A percentile compares a stretch with the other conserved stretches of the same genome.
Evolutionary conservation across 2,329 filamentous ascomycete species (phyloP).

Genomic region (Scedosporium apiospermum): DNA sequence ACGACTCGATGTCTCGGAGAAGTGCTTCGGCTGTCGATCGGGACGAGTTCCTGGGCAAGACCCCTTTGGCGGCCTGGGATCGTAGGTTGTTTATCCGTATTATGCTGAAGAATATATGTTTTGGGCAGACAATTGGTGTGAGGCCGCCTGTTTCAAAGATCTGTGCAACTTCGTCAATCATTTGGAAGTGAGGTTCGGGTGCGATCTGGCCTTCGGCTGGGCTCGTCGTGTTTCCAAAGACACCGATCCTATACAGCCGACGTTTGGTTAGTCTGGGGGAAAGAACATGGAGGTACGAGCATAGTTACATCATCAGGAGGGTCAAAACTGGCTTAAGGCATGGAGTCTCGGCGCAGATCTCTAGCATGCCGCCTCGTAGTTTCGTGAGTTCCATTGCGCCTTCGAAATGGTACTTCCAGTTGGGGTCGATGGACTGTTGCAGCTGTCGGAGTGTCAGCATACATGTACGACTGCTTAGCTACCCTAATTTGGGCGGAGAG

Average conservation of each 20-base stretch:
- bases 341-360: not conserved
- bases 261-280: slow-evolving; percentile 9
- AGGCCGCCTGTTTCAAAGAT: slow-evolving; percentile 11
- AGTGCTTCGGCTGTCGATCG: slow-evolving; percentile 9
- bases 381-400: slow-evolving; percentile 10
- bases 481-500: not conserved
- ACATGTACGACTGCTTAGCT: not conserved
- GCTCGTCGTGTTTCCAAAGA: slow-evolving; percentile 26
- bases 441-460: slow-evolving; percentile 4
- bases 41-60: slow-evolving; percentile 11
- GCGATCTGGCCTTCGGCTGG: slow-evolving; percentile 21
- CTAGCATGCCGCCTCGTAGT: not conserved
- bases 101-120: slow-evolving; percentile 21
- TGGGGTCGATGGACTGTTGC: slow-evolving; percentile 7
- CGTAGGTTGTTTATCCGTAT: slow-evolving; percentile 27
- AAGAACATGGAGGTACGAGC: not conserved
- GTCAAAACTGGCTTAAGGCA: not conserved
- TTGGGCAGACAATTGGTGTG: slow-evolving; percentile 20
- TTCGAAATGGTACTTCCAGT: slow-evolving; percentile 10
- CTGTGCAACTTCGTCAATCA: slow-evolving; percentile 16
- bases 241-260: slow-evolving; percentile 16
- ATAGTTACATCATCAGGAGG: not conserved
- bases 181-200: slow-evolving; percentile 14
- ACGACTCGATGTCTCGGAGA: slow-evolving; percentile 17
- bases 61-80: slow-evolving; percentile 8